Conservation (phyloP, 1,284 basidiomycete species). For the Ustilago loliicola region DNA sequence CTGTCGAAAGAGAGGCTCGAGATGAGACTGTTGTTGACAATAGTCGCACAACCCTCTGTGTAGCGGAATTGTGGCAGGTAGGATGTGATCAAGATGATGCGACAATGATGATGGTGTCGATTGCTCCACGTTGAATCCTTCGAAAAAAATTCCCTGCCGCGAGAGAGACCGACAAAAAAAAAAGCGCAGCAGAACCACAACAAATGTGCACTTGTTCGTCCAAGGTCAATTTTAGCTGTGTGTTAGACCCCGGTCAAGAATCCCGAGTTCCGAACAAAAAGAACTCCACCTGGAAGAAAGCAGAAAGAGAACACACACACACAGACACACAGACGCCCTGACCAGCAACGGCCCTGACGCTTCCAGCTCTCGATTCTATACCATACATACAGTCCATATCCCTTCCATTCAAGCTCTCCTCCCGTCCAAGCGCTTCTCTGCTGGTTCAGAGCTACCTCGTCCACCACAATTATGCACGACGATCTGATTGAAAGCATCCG, state of each 20-base stretch:
- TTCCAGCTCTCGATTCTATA: neutral
- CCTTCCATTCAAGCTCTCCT: neutral
- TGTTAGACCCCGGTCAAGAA: slow-evolving; percentile 5
- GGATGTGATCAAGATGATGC: neutral
- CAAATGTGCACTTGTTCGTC: neutral
- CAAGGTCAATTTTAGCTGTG: neutral
- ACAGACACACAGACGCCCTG: too few species aligned
- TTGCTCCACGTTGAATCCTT: slow-evolving; percentile 4
- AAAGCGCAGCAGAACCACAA: slow-evolving; percentile 22
- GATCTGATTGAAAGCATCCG: slow-evolving; percentile 29
- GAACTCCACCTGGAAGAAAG: slow-evolving; percentile 13
- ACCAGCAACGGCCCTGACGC: neutral
- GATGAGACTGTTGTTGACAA: neutral
- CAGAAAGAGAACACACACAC: neutral
- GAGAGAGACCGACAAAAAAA: neutral
- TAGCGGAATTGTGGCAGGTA: neutral
- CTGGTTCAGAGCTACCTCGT: neutral
- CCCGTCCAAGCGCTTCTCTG: neutral
- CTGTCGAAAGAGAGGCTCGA: neutral
- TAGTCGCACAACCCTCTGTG: neutral
- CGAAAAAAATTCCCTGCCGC: slow-evolving; percentile 26
- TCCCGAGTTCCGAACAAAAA: slow-evolving; percentile 9
- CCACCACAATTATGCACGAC: slow-evolving; percentile 16
- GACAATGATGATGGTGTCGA: slow-evolving; percentile 1
- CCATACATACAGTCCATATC: slow-evolving; percentile 1